Conservation (phyloP, 495 filamentous ascomycete species). For the Penicillium nucicola region DNA sequence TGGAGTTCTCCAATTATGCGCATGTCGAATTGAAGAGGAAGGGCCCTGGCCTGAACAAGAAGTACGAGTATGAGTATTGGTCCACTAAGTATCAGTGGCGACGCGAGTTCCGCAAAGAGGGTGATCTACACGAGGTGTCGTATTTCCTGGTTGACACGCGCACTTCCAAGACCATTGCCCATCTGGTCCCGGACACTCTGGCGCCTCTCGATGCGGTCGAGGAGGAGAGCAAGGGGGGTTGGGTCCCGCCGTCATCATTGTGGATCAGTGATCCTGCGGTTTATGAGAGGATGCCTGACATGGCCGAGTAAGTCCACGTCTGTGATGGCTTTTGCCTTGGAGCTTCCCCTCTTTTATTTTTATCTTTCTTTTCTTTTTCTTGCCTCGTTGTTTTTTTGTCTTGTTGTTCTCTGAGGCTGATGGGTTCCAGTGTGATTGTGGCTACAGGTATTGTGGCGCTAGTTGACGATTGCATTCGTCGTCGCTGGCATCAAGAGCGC, state of each 20-base stretch:
- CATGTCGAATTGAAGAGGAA: constrained; percentile 78
- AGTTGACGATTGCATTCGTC: constrained; percentile 88
- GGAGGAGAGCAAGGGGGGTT: constrained; percentile 78
- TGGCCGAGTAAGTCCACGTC: constrained; percentile 78
- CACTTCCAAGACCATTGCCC: constrained; percentile 63
- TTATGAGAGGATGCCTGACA: constrained; percentile 66
- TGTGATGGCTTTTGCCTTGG: constrained; percentile 1
- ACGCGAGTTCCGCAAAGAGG: constrained; percentile 61
- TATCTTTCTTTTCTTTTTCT: not conserved
- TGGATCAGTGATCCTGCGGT: constrained; percentile 75
- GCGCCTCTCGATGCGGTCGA: constrained; percentile 65
- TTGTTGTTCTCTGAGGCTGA: constrained; percentile 20
- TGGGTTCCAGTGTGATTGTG: constrained; percentile 69
- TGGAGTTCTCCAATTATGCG: constrained; percentile 98
- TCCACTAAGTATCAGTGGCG: constrained; percentile 83
- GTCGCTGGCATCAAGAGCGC: constrained; percentile 69
- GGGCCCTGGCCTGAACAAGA: constrained; percentile 66
- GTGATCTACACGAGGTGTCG: constrained; percentile 59
- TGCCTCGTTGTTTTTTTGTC: no score
- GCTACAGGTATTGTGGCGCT: constrained; percentile 86
- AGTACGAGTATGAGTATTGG: constrained; percentile 93
- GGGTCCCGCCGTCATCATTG: constrained; percentile 88
- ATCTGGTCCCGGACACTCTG: constrained; percentile 79
- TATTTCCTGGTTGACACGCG: constrained; percentile 75
- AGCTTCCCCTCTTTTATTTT: constrained; percentile 3